phyloP scores from a whole-genome alignment of 2,329 filamentous ascomycete species.

The Neophaeococcomyces aloes region DNA sequence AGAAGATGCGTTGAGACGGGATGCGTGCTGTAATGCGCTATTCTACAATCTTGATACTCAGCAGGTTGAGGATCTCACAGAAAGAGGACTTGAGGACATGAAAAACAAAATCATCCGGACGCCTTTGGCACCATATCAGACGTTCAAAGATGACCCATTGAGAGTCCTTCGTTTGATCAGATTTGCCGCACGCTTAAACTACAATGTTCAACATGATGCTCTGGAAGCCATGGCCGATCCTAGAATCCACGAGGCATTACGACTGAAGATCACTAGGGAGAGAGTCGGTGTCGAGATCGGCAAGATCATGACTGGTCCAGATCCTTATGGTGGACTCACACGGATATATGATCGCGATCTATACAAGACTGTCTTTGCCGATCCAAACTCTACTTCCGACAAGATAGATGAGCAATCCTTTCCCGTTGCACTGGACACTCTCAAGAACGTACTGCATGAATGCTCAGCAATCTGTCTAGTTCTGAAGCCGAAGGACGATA shows the following conservation, averaged over 20 bases:
- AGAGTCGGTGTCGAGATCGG: constrained; percentile 76
- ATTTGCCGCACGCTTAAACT: constrained; percentile 76
- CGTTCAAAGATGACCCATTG: constrained; percentile 87
- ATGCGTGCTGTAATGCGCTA: constrained; percentile 89
- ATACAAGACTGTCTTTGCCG: constrained; percentile 19
- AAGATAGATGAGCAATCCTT: neutral
- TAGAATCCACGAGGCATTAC: constrained; percentile 70
- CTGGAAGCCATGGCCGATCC: constrained; percentile 63
- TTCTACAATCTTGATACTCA: constrained; percentile 86
- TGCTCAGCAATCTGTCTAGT: constrained; percentile 13
- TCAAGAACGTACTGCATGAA: constrained; percentile 12
- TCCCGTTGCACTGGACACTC: constrained; percentile 12
- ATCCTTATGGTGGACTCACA: constrained; percentile 18
- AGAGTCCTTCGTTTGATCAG: constrained; percentile 77
- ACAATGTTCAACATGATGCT: constrained; percentile 61
- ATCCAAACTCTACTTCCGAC: constrained; percentile 10
- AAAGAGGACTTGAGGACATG: constrained; percentile 64
- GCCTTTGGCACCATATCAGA: constrained; percentile 76
- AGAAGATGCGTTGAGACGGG: constrained; percentile 79
- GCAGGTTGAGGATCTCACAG: constrained; percentile 74
- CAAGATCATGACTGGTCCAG: constrained; percentile 71
- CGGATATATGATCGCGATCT: constrained; percentile 18
- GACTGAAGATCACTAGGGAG: constrained; percentile 82
- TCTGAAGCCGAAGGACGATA: constrained; percentile 18
- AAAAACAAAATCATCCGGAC: constrained; percentile 63